phyloP scores from a whole-genome alignment of 164 flowering plant genomes.

The Tetracentron sinense region DNA sequence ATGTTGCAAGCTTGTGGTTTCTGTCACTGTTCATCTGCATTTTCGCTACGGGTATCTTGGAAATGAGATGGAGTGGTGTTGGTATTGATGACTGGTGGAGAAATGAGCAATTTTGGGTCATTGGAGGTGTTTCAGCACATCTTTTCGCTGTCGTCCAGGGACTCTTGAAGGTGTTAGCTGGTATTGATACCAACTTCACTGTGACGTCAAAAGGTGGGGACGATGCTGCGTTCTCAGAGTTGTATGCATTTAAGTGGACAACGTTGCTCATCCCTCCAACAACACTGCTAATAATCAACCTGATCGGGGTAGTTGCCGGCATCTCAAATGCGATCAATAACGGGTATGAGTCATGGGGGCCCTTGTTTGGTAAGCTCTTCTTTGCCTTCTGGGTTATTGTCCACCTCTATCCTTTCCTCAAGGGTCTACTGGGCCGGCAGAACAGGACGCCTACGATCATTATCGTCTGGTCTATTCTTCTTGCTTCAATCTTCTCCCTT shows the following conservation, averaged over 20 bases:
- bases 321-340: slow-evolving; percentile 59
- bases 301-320: slow-evolving; percentile 62
- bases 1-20: slow-evolving; percentile 61
- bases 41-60: slow-evolving; percentile 50
- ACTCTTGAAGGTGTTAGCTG: slow-evolving; percentile 59
- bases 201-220: slow-evolving; percentile 63
- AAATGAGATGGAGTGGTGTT: slow-evolving; percentile 72
- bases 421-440: slow-evolving; percentile 56
- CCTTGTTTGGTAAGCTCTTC: slow-evolving; percentile 59
- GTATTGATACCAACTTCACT: slow-evolving; percentile 55
- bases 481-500: slow-evolving; percentile 64
- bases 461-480: slow-evolving; percentile 61
- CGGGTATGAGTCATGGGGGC: slow-evolving; percentile 74
- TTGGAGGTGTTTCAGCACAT: too few relatives aligned
- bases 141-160: slow-evolving; percentile 67
- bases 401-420: slow-evolving; percentile 66
- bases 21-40: slow-evolving; percentile 59
- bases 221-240: slow-evolving; percentile 48
- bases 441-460: slow-evolving; percentile 60
- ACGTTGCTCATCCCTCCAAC: slow-evolving; percentile 62
- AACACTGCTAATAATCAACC: slow-evolving; percentile 50
- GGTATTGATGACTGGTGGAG: too few relatives aligned
- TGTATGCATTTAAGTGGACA: slow-evolving; percentile 65
- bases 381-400: slow-evolving; percentile 67
- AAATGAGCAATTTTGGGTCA: too few relatives aligned